Base-by-base conservation (phyloP, 352 stramenopile genomes). In the Globisporangium paroecandrum region DNA sequence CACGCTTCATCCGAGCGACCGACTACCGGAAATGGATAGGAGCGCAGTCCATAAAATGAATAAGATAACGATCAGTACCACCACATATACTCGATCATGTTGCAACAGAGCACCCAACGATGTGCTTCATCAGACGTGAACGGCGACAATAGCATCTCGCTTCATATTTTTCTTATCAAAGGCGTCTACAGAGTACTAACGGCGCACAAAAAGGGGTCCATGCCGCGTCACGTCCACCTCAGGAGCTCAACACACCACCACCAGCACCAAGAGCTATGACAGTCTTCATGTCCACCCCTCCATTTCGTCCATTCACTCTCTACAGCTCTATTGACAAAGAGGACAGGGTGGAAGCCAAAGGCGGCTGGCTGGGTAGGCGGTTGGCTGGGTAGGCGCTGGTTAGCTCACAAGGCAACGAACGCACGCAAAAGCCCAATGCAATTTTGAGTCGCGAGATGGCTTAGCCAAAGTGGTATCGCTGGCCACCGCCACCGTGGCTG, bases 381-480 rank as follows among this genome's bases (percentile, higher is more conserved):
- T 27, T 29, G 47, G 20, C 5, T 22, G 27, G 27, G 27, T 32
- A 32, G 20, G 4, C 6, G 18, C 18, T 13, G 20, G 5, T n/a
- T 55, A 8, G 47, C n/a, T 55, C n/a, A 27, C 47, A 55, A 27
- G 22, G n/a, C n/a, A 22, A 27, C 20, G 32, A 47, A 43, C 56
- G 56, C 56, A 29, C 32, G 56, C 56, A 13, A 49, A 36, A 61
- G 56, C 32, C 41, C 60, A 29, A 58, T 58, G 60, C 60, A 65
- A 46, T 36, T 43, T 47, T 32, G 60, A 22, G 47, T 24, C 43
- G 43, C 36, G 38, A 59, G 18, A 27, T 27, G 6, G 25, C 57
- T 76, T 89, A 93, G 68, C 85, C 83, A 68, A 93, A 93, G 72
- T 93, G 85, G 83, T 90, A 93, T 76, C 85, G 81, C 69, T 90